These are phyloP conservation scores for Aspergillus saccharolyticus DNA, from an alignment of 495 filamentous ascomycete species.

Conservation along the genomic window DNA sequence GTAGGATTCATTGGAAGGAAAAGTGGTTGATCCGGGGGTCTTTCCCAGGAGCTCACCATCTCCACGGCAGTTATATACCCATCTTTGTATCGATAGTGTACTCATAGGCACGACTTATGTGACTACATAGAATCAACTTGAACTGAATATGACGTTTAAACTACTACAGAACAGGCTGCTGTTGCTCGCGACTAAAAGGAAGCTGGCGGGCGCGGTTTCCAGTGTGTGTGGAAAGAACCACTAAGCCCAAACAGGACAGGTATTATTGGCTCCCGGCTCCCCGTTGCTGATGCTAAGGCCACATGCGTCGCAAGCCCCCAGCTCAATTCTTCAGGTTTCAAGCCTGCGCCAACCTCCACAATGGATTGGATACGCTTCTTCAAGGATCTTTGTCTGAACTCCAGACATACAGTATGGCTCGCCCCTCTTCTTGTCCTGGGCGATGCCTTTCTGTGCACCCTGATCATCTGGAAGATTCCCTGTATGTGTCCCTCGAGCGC, in stretches of 20 bases:
- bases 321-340: not conserved
- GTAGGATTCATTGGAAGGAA: not conserved
- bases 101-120: conserved; percentile 6
- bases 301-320: conserved; percentile 7
- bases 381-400: conserved; percentile 31
- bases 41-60: not conserved
- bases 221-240: conserved; percentile 4
- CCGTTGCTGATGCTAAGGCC: conserved; percentile 7
- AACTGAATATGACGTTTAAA: not conserved
- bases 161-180: too few relatives aligned
- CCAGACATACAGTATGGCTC: conserved; percentile 57
- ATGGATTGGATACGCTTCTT: conserved; percentile 19
- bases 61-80: conserved; percentile 21
- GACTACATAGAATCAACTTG: conserved; percentile 4
- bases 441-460: conserved; percentile 66
- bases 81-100: conserved; percentile 20
- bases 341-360: conserved; percentile 4
- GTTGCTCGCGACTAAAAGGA: too few relatives aligned
- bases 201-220: not conserved
- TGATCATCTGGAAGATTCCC: conserved; percentile 79
- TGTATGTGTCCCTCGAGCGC: conserved; percentile 53
- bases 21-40: not conserved
- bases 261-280: conserved; percentile 12
- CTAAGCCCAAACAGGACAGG: conserved; percentile 22
- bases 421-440: conserved; percentile 62